phyloP scores from a whole-genome alignment of 768 basidiomycete species.

The Naganishia onofrii region DNA sequence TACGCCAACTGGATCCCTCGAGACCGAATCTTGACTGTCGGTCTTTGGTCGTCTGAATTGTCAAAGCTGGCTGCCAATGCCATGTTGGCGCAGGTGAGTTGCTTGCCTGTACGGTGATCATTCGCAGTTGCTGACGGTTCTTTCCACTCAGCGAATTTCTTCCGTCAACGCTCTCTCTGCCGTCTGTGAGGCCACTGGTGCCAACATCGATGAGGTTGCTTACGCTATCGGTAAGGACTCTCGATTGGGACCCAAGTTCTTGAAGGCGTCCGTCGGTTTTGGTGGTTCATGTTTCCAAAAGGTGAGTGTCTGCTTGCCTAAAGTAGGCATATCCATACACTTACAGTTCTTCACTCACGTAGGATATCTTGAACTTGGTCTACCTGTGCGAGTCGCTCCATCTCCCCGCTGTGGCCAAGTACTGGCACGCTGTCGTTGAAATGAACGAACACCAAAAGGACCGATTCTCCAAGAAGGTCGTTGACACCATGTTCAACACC shows the following conservation, averaged over 20 bases:
- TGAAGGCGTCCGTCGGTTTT: conserved; percentile 70
- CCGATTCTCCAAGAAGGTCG: conserved; percentile 91
- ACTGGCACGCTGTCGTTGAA: conserved; percentile 89
- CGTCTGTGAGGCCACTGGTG: conserved; percentile 97
- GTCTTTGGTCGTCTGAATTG: conserved; percentile 96
- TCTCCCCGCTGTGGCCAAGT: conserved; percentile 92
- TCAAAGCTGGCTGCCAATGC: conserved; percentile 99
- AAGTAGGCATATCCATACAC: neutral
- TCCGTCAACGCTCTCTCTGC: conserved; percentile 97
- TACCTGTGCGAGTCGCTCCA: conserved; percentile 93
- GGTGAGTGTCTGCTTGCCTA: conserved; percentile 29
- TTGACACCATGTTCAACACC: conserved; percentile 97
- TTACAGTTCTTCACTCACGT: neutral
- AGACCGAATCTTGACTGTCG: conserved; percentile 83
- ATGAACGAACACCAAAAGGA: conserved; percentile 99
- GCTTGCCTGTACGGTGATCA: neutral
- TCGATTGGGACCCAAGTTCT: conserved; percentile 90
- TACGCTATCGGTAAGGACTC: conserved; percentile 89
- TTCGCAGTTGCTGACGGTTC: neutral
- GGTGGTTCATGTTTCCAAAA: conserved; percentile 99
- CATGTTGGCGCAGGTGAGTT: conserved; percentile 78
- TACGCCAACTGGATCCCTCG: conserved; percentile 93
- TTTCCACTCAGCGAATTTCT: conserved; percentile 67
- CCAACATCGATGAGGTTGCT: conserved; percentile 96
- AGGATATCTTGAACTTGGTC: conserved; percentile 94